Base-by-base conservation (phyloP, 495 filamentous ascomycete genomes). In the Penicillium malachiteum region DNA sequence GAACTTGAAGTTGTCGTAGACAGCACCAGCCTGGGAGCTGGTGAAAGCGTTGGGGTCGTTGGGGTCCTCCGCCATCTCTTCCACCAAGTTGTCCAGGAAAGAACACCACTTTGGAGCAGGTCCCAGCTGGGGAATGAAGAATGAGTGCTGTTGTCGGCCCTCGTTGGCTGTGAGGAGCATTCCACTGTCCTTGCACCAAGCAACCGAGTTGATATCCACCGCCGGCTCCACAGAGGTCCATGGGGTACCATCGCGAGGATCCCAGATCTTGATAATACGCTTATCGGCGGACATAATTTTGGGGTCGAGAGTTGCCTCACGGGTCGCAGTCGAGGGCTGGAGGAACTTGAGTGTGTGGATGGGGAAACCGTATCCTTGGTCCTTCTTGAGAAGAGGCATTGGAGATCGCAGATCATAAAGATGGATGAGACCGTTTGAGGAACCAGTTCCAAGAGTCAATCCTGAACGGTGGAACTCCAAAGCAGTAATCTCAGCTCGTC, bases 1-100 rank as follows among this genome's bases (percentile, higher is more conserved):
- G 84, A 99, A 97, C 69, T 96, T 97, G 83, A 89, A 97, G 70
- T 97, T 97, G 70, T 97, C 95, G 75, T 97, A 99, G 12, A 96
- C 87, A 57, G 92, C 84, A 34, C 87, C 85, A 31, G 70, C 69
- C 34, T 76, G 71, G 31, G 71, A 66, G 38, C 66, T 68, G 47
- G 60, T 75, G 60, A 84, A 90, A 7, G 85, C 82, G 56, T 83
- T 84, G 3, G 87, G 86, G 58, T 90, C 87, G 59, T 84, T 82
- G 12, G 75, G 77, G 54, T 86, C 81, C 66, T 95, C 92, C 3
- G 92, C 93, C 90, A 99, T 97, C 67, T 99, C 95, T 71, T 99
- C 95, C 13, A 96, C 95, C 48, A 98, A 80, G 64, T 93, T 96
- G 66, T 99, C 95, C 33, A 99, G 76, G 83, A 97, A 97, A 8